These are phyloP conservation scores for Fusarium burgessii DNA, from an alignment of 2,329 filamentous ascomycete species.

Conservation along the genomic window DNA sequence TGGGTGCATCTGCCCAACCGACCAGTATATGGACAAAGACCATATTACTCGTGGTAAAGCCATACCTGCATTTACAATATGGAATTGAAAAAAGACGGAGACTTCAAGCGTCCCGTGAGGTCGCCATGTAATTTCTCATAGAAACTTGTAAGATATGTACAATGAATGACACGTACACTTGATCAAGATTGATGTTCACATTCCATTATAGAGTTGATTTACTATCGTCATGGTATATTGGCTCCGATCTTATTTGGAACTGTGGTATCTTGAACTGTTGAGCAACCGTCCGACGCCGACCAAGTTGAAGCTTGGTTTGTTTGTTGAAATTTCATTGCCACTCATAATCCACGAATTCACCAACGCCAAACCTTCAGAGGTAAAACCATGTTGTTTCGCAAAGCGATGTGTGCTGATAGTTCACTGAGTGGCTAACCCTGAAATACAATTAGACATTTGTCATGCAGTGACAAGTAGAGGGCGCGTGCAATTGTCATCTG, in stretches of 20 bases:
- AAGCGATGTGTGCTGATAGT: neutral
- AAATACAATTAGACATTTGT: constrained; percentile 9
- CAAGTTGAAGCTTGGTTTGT: constrained; percentile 3
- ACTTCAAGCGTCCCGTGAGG: constrained; percentile 7
- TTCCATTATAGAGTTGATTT: neutral
- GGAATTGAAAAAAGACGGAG: constrained; percentile 11
- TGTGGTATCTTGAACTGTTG: constrained; percentile 16
- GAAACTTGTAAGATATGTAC: constrained; percentile 53
- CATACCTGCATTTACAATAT: neutral
- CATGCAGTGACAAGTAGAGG: constrained; percentile 1
- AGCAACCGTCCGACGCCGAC: constrained; percentile 13
- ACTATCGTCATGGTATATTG: neutral
- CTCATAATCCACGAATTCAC: neutral
- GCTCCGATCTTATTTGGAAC: neutral
- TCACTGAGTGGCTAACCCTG: neutral
- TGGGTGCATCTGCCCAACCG: constrained; percentile 92
- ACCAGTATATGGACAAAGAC: constrained; percentile 84
- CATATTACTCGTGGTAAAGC: constrained; percentile 89
- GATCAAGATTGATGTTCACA: constrained; percentile 25
- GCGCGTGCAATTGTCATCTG: constrained; percentile 9
- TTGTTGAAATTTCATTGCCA: neutral
- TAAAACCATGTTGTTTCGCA: neutral
- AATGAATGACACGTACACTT: constrained; percentile 48
- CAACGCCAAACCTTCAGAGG: neutral
- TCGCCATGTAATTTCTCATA: constrained; percentile 39